Evolutionary conservation across 2,329 filamentous ascomycete genomes (phyloP).

Genomic region (Sclerotinia glacialis): DNA sequence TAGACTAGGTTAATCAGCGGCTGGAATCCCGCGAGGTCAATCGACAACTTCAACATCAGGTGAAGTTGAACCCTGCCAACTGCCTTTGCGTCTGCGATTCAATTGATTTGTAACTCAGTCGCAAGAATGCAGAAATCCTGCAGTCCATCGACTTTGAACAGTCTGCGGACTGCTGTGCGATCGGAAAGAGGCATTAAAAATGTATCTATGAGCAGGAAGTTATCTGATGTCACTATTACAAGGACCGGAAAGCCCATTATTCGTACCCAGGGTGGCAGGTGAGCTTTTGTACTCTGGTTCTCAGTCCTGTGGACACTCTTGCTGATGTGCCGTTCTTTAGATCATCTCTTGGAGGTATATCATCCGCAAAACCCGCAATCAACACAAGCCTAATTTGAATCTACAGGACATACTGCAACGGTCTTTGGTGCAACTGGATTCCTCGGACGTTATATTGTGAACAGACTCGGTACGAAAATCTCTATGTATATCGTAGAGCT

Average conservation of each 20-base stretch:
- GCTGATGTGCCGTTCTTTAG: slow-evolving; percentile 47
- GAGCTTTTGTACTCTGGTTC: slow-evolving; percentile 40
- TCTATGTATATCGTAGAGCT: not conserved
- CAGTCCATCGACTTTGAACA: slow-evolving; percentile 50
- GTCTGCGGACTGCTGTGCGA: slow-evolving; percentile 56
- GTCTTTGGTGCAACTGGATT: slow-evolving; percentile 98
- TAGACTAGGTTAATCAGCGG: slow-evolving; percentile 17
- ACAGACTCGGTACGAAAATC: slow-evolving; percentile 68
- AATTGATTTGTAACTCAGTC: slow-evolving; percentile 32
- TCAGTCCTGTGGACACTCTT: slow-evolving; percentile 26
- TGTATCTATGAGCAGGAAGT: slow-evolving; percentile 50
- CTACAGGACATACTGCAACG: slow-evolving; percentile 83
- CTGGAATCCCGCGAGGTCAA: slow-evolving; percentile 22
- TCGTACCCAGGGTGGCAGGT: slow-evolving; percentile 86
- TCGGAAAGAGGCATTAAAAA: slow-evolving; percentile 43
- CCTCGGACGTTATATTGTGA: slow-evolving; percentile 95
- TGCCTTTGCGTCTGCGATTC: slow-evolving; percentile 23
- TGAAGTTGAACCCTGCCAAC: slow-evolving; percentile 23
- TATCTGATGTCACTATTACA: slow-evolving; percentile 88
- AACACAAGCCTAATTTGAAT: slow-evolving; percentile 29
- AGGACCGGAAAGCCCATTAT: slow-evolving; percentile 95
- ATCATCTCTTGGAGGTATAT: slow-evolving; percentile 79
- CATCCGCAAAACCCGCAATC: slow-evolving; percentile 12
- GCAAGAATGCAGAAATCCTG: slow-evolving; percentile 43
- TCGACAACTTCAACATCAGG: slow-evolving; percentile 24